phyloP scores from a whole-genome alignment of 257 asterid species.

The Asclepias syriaca region DNA sequence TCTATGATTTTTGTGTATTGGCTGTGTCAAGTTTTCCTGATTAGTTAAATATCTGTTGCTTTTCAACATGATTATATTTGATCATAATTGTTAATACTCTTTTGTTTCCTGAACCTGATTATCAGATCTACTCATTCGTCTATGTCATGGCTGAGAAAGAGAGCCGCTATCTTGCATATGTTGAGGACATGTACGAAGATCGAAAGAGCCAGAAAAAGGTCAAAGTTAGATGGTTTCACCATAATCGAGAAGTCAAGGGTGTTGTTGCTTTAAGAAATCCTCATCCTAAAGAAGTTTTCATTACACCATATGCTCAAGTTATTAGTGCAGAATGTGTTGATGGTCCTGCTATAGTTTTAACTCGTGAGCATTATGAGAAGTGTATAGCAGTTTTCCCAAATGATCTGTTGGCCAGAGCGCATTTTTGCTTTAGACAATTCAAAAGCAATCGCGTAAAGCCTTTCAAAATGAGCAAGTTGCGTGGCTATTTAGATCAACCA shows the following conservation, averaged over 20 bases:
- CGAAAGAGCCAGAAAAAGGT: slow-evolving; percentile 86
- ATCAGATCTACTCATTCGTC: slow-evolving; percentile 77
- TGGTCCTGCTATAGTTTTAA: slow-evolving; percentile 87
- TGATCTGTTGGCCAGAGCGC: slow-evolving; percentile 62
- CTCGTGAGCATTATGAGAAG: slow-evolving; percentile 81
- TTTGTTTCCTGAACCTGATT: neutral
- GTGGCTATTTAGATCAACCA: slow-evolving; percentile 75
- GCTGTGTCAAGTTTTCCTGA: neutral
- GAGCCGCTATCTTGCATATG: slow-evolving; percentile 72
- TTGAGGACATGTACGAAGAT: slow-evolving; percentile 99
- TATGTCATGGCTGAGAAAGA: slow-evolving; percentile 97
- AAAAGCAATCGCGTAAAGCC: slow-evolving; percentile 76
- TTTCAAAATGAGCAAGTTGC: slow-evolving; percentile 70
- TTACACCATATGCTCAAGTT: slow-evolving; percentile 82
- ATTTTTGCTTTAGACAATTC: slow-evolving; percentile 83
- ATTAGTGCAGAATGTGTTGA: slow-evolving; percentile 97
- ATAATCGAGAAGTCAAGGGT: slow-evolving; percentile 76
- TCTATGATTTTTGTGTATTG: neutral
- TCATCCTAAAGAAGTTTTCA: slow-evolving; percentile 89
- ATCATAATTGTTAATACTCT: neutral
- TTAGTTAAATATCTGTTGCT: neutral
- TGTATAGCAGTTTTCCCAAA: slow-evolving; percentile 73
- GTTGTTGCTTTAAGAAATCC: slow-evolving; percentile 52
- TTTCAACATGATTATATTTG: neutral
- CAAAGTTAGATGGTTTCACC: slow-evolving; percentile 98